Percentiles rank a stretch among this genome's conserved stretches.
Conservation (phyloP, 345 rosid genomes). For the Boechera stricta region DNA sequence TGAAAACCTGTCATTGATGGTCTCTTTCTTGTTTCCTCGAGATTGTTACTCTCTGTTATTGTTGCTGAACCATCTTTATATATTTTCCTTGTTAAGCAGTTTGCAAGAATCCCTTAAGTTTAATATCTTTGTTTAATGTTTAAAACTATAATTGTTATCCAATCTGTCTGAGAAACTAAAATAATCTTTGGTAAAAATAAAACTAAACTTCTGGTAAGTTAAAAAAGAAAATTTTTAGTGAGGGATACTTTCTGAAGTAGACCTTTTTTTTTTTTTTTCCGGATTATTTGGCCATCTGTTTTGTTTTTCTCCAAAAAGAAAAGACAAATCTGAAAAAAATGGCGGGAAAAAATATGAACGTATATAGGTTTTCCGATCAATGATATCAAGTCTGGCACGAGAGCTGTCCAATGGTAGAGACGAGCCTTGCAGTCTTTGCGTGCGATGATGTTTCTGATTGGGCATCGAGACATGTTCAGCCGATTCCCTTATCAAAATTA, state of each 20-base stretch:
- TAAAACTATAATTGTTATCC: not conserved
- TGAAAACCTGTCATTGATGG: conserved; percentile 2
- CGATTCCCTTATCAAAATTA: too few species aligned
- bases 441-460: too few species aligned
- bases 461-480: not conserved
- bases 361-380: not conserved
- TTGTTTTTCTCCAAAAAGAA: not conserved
- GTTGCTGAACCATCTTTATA: conserved; percentile 16
- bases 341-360: not conserved
- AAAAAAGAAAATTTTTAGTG: too few species aligned
- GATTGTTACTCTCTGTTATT: conserved; percentile 2
- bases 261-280: too few species aligned
- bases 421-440: too few species aligned
- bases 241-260: too few species aligned
- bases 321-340: not conserved
- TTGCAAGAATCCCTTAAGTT: not conserved
- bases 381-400: too few species aligned
- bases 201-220: too few species aligned
- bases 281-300: too few species aligned
- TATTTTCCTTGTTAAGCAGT: not conserved
- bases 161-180: not conserved
- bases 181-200: too few species aligned
- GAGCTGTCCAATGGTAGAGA: too few species aligned
- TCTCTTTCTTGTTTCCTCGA: not conserved
- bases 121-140: not conserved